Evolutionary conservation across 345 rosid genomes (phyloP), one percentile per base, ranked within the genome.

Genomic region (Lumnitzera littorea): DNA sequence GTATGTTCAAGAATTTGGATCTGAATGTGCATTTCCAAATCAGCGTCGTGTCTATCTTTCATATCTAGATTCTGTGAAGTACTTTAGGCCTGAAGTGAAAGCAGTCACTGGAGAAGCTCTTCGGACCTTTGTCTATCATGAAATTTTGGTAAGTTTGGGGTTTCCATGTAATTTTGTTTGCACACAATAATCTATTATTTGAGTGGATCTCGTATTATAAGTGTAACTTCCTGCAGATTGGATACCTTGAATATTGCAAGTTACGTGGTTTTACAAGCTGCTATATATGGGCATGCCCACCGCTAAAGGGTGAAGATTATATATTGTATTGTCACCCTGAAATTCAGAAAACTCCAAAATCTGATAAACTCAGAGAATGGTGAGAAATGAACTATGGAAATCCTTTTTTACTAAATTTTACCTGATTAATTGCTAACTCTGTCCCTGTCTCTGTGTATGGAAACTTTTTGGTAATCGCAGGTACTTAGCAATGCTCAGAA

Each of bases 201-300:
- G 51, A 60, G 55, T 51, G 31, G 46, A 64, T 50, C 31, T 27
- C 1, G 36, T 27, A 36, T 64, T 56, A 60, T 25, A 57, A 31
- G 47, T 43, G 24, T 50, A 61, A 73, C 25, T 70, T 25, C 72
- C 56, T 79, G 69, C 78, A 95, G 99, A 95, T 86, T 73, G 97
- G 99, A 27, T 95, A 95, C 78, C 97, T 95, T 69, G 99, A 95
- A 65, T 88, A 88, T 70, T 91, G 99, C 84, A 95, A 91, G 84
- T 73, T 79, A 62, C 87, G 99, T 64, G 99, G 99, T 62, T 95
- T 95, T 77, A 88, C 97, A 10, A 95, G 97, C 81, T 95, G 99
- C 78, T 95, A 95, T 67, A 91, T 95, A 64, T 95, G 99, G 99
- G 99, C 97, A 53, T 95, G 99, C 79, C 99, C 99, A 57, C 99